A percentile compares a stretch with the other conserved stretches of the same genome.
These are phyloP conservation scores for Fusarium austroafricanum DNA, from an alignment of 2,329 filamentous ascomycete genomes.

Conservation along the genomic window DNA sequence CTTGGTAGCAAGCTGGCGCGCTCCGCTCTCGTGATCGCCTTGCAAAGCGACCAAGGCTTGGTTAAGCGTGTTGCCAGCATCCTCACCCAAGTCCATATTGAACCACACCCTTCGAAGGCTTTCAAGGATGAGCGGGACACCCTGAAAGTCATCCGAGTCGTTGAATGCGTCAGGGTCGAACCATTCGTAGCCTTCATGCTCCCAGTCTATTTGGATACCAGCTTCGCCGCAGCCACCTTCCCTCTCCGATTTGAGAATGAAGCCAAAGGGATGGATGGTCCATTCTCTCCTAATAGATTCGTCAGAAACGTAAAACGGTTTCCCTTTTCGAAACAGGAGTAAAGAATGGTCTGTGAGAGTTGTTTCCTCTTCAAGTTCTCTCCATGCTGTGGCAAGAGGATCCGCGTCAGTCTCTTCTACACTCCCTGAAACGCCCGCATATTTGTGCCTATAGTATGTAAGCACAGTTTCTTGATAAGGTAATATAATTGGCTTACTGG, in stretches of 20 bases:
- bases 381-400: constrained; percentile 68
- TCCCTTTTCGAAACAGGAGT: constrained; percentile 66
- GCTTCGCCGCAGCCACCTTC: constrained; percentile 52
- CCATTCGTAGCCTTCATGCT: constrained; percentile 70
- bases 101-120: constrained; percentile 71
- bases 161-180: constrained; percentile 63
- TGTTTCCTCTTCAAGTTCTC: constrained; percentile 73
- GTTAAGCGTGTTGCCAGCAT: constrained; percentile 59
- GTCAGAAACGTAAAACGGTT: constrained; percentile 69
- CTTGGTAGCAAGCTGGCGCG: constrained; percentile 66
- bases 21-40: constrained; percentile 68
- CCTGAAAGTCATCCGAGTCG: constrained; percentile 58
- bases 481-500: constrained; percentile 55
- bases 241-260: constrained; percentile 56
- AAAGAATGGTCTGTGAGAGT: constrained; percentile 60
- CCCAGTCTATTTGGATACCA: constrained; percentile 69
- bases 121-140: constrained; percentile 68
- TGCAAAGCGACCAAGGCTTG: constrained; percentile 62
- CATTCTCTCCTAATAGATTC: constrained; percentile 65
- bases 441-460: constrained; percentile 58
- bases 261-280: constrained; percentile 73
- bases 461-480: background rate
- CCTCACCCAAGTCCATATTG: constrained; percentile 61
- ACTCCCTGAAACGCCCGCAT: constrained; percentile 71
- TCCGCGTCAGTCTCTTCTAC: constrained; percentile 65